Percentiles rank a stretch among this genome's conserved stretches.
phyloP scores from a whole-genome alignment of 495 filamentous ascomycete species.

The Aspergillus affinis region DNA sequence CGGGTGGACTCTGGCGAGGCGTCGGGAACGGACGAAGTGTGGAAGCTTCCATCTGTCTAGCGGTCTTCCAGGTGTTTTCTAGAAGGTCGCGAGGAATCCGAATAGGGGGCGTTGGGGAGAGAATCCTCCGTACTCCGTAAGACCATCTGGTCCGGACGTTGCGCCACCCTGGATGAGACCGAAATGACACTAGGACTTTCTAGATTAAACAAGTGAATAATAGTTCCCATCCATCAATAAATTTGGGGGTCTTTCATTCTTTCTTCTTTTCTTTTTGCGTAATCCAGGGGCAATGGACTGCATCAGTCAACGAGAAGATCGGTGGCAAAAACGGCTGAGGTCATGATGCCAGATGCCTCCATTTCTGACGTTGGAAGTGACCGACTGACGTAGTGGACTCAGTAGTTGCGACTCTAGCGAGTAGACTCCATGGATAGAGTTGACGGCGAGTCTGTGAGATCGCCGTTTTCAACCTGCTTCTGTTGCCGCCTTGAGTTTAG shows the following conservation, averaged over 20 bases:
- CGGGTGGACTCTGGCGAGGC: not conserved
- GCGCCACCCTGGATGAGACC: constrained; percentile 8
- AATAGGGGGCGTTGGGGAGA: not conserved
- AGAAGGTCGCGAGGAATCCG: constrained; percentile 20
- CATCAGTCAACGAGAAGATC: no score
- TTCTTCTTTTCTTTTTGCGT: not conserved
- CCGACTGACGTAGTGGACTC: not conserved
- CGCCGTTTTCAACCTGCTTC: not conserved
- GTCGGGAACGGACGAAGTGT: constrained; percentile 11
- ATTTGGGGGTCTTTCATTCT: not conserved
- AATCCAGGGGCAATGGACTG: not conserved
- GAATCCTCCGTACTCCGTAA: constrained; percentile 5
- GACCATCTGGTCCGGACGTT: not conserved
- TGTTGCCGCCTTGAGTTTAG: not conserved
- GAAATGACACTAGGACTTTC: not conserved
- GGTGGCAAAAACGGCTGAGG: not conserved
- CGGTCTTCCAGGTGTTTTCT: constrained; percentile 33
- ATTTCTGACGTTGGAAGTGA: no score
- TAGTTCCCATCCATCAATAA: not conserved
- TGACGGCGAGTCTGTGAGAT: not conserved
- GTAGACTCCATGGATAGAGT: not conserved
- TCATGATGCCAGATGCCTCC: not conserved
- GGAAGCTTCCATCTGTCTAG: constrained; percentile 24
- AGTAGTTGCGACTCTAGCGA: no score
- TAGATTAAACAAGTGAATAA: not conserved